A percentile compares a stretch with the other conserved stretches of the same genome.
Evolutionary conservation across 139 green algal genomes (phyloP).

Genomic region (Tetradesmus lagerheimii): DNA sequence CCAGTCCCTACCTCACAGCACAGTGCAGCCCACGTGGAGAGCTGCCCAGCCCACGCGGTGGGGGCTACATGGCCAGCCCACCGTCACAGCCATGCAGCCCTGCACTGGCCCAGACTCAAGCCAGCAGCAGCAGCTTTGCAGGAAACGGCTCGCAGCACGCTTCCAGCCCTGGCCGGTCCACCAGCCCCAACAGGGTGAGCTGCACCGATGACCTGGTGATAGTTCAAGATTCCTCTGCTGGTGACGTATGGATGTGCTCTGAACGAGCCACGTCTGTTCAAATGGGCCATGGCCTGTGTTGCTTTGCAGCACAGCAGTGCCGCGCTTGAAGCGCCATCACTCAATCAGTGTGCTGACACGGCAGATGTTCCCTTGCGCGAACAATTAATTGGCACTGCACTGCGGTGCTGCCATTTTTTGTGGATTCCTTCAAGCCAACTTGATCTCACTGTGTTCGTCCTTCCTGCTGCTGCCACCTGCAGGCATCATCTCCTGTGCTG

Average conservation of each 20-base stretch:
- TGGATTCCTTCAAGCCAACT: too few species aligned
- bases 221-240: too few species aligned
- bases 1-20: slow-evolving; percentile 16
- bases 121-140: not conserved
- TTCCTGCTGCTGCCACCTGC: not conserved
- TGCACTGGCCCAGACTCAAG: not conserved
- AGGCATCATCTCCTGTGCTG: not conserved
- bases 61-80: not conserved
- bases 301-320: too few species aligned
- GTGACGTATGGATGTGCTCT: too few species aligned
- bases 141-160: not conserved
- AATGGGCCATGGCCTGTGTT: too few species aligned
- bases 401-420: not conserved
- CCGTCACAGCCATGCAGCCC: not conserved
- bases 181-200: not conserved
- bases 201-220: too few species aligned
- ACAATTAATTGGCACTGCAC: too few species aligned
- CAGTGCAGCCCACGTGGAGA: slow-evolving; percentile 4
- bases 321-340: too few species aligned
- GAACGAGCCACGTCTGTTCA: too few species aligned
- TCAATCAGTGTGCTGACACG: too few species aligned
- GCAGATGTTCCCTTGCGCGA: too few species aligned
- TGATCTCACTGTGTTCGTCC: too few species aligned
- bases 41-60: not conserved
- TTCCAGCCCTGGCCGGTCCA: not conserved